These are phyloP conservation scores for Xylaria curta DNA, from an alignment of 495 filamentous ascomycete species.

Conservation along the genomic window DNA sequence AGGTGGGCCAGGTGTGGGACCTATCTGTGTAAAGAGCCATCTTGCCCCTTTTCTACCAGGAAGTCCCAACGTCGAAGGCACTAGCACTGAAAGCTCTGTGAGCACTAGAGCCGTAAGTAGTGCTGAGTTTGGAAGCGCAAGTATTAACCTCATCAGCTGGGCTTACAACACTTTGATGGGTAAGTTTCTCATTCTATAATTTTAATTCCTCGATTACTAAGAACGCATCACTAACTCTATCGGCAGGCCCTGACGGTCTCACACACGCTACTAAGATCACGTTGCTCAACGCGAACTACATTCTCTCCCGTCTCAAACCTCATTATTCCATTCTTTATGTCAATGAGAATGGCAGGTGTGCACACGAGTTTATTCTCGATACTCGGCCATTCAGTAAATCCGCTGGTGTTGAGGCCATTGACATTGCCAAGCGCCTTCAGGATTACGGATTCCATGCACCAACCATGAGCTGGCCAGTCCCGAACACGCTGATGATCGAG, in stretches of 20 bases:
- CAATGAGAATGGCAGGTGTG: constrained; percentile 85
- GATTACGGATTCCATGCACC: constrained; percentile 99
- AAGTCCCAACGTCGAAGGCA: constrained; percentile 41
- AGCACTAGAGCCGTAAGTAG: constrained; percentile 74
- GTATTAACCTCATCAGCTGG: constrained; percentile 96
- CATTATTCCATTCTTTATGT: constrained; percentile 95
- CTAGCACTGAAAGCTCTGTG: neutral
- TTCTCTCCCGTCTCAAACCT: constrained; percentile 85
- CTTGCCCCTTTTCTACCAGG: constrained; percentile 77
- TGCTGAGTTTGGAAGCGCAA: constrained; percentile 89
- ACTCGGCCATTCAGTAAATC: constrained; percentile 84
- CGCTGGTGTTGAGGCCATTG: constrained; percentile 89
- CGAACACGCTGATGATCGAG: constrained; percentile 98
- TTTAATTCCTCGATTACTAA: neutral
- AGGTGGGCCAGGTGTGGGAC: constrained; percentile 93
- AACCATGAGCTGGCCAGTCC: constrained; percentile 97
- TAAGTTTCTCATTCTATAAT: constrained; percentile 33
- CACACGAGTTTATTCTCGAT: constrained; percentile 98
- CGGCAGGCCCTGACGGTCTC: constrained; percentile 73
- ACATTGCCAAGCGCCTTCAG: constrained; percentile 96
- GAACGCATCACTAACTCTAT: constrained; percentile 30
- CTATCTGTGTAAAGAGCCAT: constrained; percentile 89
- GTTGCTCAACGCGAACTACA: constrained; percentile 96
- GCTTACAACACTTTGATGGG: constrained; percentile 98
- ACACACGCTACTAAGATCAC: constrained; percentile 96